Percentiles rank a stretch among this genome's conserved stretches.
Evolutionary conservation across 2,329 filamentous ascomycete genomes (phyloP).

Genomic region (Diaporthe eres): DNA sequence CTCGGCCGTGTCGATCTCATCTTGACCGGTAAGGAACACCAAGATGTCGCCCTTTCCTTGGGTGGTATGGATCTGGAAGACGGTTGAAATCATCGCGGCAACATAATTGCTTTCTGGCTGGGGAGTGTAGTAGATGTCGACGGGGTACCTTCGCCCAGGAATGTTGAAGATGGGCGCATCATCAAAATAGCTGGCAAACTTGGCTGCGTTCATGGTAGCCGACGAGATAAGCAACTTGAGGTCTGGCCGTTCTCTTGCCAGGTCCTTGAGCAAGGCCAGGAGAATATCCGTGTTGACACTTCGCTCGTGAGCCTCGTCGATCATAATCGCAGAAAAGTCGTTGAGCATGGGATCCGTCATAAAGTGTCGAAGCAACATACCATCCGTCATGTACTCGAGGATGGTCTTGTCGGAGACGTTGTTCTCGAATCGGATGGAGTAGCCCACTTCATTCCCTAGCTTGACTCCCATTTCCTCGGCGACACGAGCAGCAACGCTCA

Average conservation of each 20-base stretch:
- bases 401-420: constrained; percentile 91
- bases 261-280: constrained; percentile 88
- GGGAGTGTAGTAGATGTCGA: constrained; percentile 91
- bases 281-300: constrained; percentile 93
- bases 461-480: constrained; percentile 94
- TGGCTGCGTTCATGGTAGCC: constrained; percentile 93
- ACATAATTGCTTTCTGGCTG: constrained; percentile 96
- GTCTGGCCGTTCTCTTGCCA: constrained; percentile 85
- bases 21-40: constrained; percentile 95
- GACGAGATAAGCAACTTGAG: constrained; percentile 93
- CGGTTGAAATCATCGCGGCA: constrained; percentile 89
- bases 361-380: constrained; percentile 92
- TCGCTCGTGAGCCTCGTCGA: constrained; percentile 97
- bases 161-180: constrained; percentile 96
- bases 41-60: constrained; percentile 90
- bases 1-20: constrained; percentile 93
- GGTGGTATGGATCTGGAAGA: constrained; percentile 94
- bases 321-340: constrained; percentile 90
- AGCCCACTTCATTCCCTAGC: constrained; percentile 92
- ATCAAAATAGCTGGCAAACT: constrained; percentile 93
- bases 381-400: constrained; percentile 97
- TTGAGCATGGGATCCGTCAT: constrained; percentile 88
- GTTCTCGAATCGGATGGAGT: constrained; percentile 95
- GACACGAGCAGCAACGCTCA: constrained; percentile 97
- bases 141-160: constrained; percentile 88